Evolutionary conservation across 2,329 filamentous ascomycete genomes (phyloP), one percentile per base, ranked within the genome.

Genomic region (Fusarium sp.): DNA sequence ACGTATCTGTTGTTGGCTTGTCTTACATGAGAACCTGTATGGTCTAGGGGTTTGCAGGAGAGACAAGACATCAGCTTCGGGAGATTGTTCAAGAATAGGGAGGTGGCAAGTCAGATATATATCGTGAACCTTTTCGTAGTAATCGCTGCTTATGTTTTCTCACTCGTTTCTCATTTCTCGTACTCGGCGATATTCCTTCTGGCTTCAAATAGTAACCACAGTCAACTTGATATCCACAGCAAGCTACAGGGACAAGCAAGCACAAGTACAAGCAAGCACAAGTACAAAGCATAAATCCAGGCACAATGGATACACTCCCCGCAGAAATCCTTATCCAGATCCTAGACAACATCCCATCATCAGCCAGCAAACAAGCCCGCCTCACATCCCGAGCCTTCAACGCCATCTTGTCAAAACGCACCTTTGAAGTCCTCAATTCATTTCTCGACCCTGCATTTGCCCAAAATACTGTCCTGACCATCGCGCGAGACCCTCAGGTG

Each of bases 321-420:
- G 39, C 71, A 15, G 76, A 79, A 51, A 56, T 79, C 49, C 48
- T 79, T 57, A 43, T 62, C 45, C 68, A 74, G 28, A 76, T 79
- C 52, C 71, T 76, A 22, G 24, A 46, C 37, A 55, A 75, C 56
- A 67, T 79, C 20, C 69, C 71, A 24, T 49, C 65, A 6, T 61
- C 70, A 8, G 55, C 52, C 37, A 54, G 59, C 51, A 73, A 74
- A 50, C 55, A 70, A 22, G 71, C 72, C 39, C 77, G 77, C 20
- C 76, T 78, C 41, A 75, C 76, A 10, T 78, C 71, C 22, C 75
- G 73, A 20, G 61, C 68, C 20, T 78, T 79, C 74, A 77, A 78
- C 62, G 56, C 64, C 60, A 58, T 76, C 52, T 74, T 78, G 47
- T 68, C 72, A 37, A 67, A 70, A 28, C 64, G 62, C 28, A 67